Evolutionary conservation across 169 alveolate species (phyloP), one percentile per base, ranked within the genome.

Genomic region (Plasmodium relictum): DNA sequence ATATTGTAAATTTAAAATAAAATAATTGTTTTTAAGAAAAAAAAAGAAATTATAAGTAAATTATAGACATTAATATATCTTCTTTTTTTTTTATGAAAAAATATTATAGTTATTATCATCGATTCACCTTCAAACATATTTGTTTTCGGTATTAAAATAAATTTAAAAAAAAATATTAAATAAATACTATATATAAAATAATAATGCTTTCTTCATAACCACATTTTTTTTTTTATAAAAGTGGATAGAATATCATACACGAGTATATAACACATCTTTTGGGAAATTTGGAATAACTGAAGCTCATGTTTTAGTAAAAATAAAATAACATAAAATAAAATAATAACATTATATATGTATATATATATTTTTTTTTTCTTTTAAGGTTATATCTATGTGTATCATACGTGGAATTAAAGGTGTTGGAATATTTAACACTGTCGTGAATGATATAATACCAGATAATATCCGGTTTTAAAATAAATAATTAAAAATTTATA

Each of bases 371-470:
- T n/a, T 45, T 41, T 74, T 37, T 48, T 62, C 58, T 74, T 39
- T 74, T 44, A 59, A 78, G 89, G 78, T 63, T 18, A 78, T 78
- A 65, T 10, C 89, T 12, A 22, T 62, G 50, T 78, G 89, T 22
- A 50, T 78, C 24, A 0, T 78, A 63, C 63, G 89, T 31, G 89
- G 89, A 63, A 26, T 78, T 20, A 78, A 78, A 78, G 89, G 89
- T 63, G 18, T 42, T 42, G 89, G 48, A 44, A 0, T 78, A 31
- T 78, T 26, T 66, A 26, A 78, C 6, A 62, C 18, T 24, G 24
- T 59, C 20, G 41, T 78, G 39, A 78, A 39, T 14, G 63, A 78
- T 45, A 16, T 78, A 18, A 24, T 78, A 22, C 89, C 89, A 65
- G 76, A 24, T 10, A 78, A 10, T 56, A 4, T 78, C 20, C 54